Base-by-base conservation (phyloP, 2,329 filamentous ascomycete genomes). In the Penicillium sp. region DNA sequence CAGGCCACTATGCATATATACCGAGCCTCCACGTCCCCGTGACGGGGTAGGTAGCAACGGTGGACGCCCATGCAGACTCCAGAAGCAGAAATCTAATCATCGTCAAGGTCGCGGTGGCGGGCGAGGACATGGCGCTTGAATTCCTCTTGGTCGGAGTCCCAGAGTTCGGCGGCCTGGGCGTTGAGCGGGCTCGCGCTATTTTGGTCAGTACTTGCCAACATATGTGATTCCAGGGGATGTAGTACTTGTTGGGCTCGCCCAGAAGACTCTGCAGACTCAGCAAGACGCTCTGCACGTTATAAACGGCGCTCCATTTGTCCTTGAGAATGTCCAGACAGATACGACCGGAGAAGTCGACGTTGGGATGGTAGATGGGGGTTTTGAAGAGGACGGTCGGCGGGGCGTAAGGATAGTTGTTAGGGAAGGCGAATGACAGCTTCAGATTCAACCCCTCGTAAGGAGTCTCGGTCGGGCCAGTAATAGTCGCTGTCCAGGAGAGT, bases 251-350 rank as follows among this genome's bases (percentile, higher is more conserved):
- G 33, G 94, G 94, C 76, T 99, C 94, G 24, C 93, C 94, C 29
- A 99, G 82, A 68, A 99, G 78, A 74, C 92, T 96, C 76, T 99
- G 94, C 74, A 99, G 76, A 65, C 93, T 97, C 66, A 99, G 74
- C 50, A 99, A 79, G 43, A 99, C 90, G 43, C 88, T 95, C 74
- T 95, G 90, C 57, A 95, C 91, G 69, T 97, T 97, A 81, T 96
- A 95, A 41, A 95, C 92, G 16, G 94, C 91, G 54, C 91, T 96
- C 94, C 94, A 99, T 79, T 96, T 96, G 74, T 97, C 94, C 81
- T 96, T 97, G 60, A 99, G 81, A 63, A 99, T 99, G 69, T 99
- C 95, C 56, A 99, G 81, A 73, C 94, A 99, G 74, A 99, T 99
- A 51, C 94, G 85, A 38, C 94, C 94, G 3, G 89, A 92, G 78